Evolutionary conservation across 1,284 basidiomycete species (phyloP).

Genomic region (Cerrena zonata): DNA sequence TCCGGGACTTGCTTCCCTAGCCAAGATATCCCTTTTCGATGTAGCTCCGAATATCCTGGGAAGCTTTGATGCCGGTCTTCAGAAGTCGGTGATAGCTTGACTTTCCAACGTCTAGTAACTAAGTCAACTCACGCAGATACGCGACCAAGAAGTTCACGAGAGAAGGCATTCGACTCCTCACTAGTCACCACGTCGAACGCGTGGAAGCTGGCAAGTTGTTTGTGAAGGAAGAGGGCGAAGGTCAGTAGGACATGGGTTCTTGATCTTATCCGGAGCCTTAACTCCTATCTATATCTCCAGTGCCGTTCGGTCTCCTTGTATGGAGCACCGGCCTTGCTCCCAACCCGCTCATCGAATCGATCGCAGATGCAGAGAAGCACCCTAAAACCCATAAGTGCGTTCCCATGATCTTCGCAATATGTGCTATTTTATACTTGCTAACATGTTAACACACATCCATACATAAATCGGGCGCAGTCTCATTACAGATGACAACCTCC

Average conservation of each 20-base stretch:
- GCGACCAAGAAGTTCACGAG: slow-evolving; percentile 70
- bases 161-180: slow-evolving; percentile 73
- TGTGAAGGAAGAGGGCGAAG: slow-evolving; percentile 62
- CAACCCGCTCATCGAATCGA: slow-evolving; percentile 67
- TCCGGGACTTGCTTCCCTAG: slow-evolving; percentile 54
- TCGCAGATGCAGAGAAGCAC: slow-evolving; percentile 60
- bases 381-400: slow-evolving; percentile 51
- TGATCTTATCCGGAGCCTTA: slow-evolving; percentile 5
- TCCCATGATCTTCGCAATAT: too few relatives aligned
- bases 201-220: slow-evolving; percentile 63
- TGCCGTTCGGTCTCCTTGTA: slow-evolving; percentile 76
- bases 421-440: slow-evolving; percentile 8
- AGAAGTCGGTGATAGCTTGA: slow-evolving; percentile 40
- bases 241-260: slow-evolving; percentile 23
- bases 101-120: too few relatives aligned
- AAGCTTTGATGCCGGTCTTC: slow-evolving; percentile 68
- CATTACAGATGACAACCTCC: slow-evolving; percentile 57
- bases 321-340: slow-evolving; percentile 83
- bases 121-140: slow-evolving; percentile 39
- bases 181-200: slow-evolving; percentile 73
- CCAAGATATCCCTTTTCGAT: slow-evolving; percentile 75
- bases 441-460: not conserved
- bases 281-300: slow-evolving; percentile 30
- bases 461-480: slow-evolving; percentile 34
- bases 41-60: slow-evolving; percentile 78